Percentiles rank a stretch among this genome's conserved stretches.
Conservation (phyloP, 768 basidiomycete species). For the Pleurotus platypus region DNA sequence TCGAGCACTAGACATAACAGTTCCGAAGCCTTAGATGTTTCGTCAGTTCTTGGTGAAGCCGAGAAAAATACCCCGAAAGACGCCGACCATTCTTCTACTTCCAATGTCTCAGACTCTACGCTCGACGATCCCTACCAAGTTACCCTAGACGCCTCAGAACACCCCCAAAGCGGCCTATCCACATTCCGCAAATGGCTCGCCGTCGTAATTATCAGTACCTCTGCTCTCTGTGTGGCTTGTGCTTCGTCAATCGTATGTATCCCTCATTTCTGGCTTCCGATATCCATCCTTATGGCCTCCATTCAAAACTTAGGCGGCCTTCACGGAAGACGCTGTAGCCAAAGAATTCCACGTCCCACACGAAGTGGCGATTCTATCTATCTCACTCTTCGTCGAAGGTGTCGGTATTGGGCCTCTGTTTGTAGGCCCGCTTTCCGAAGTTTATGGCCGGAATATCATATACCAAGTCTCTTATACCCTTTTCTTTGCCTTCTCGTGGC, state of each 20-base stretch:
- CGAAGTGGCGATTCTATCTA: constrained; percentile 46
- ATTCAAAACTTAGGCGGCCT: constrained; percentile 40
- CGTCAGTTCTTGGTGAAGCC: neutral
- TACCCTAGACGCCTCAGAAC: constrained; percentile 33
- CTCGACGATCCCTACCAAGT: constrained; percentile 25
- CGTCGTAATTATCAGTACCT: constrained; percentile 42
- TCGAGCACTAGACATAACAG: too few species aligned
- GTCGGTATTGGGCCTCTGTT: constrained; percentile 55
- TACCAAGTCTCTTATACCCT: constrained; percentile 58
- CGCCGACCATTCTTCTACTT: neutral
- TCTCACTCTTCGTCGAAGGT: constrained; percentile 57
- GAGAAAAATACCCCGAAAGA: constrained; percentile 2
- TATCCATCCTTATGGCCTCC: too few species aligned
- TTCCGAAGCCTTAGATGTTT: too few species aligned
- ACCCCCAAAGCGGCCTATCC: constrained; percentile 36
- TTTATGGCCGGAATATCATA: constrained; percentile 64
- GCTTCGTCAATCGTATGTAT: constrained; percentile 53
- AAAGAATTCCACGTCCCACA: constrained; percentile 42
- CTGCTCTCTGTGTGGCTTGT: constrained; percentile 48
- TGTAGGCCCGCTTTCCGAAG: constrained; percentile 49
- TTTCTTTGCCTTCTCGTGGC: constrained; percentile 64
- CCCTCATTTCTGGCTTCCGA: neutral
- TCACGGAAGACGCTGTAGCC: constrained; percentile 59
- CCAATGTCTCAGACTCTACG: neutral
- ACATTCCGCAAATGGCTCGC: constrained; percentile 42